Evolutionary conservation across 2,329 filamentous ascomycete species (phyloP), one percentile per base, ranked within the genome.

Genomic region (Pestalotiopsis sp.): DNA sequence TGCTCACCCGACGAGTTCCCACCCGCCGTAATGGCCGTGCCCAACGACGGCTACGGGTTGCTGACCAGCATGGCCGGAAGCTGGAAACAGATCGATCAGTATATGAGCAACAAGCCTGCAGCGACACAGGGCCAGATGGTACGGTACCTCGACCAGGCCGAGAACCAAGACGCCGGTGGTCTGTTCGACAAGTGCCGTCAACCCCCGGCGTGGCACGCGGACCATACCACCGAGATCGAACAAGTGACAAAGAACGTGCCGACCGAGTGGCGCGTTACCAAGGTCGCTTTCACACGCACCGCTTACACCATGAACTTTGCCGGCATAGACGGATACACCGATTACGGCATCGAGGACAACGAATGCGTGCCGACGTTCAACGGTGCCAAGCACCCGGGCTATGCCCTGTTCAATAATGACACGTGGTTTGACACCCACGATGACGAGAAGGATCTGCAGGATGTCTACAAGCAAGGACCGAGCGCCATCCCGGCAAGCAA

Each of bases 1-100:
- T 66, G 64, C 23, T 66, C 64, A 3, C 64, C 64, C 12, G 64
- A 66, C n/a, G 64, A 66, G 27, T 66, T n/a, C 45, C 64, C 64
- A 14, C 64, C 64, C 14, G 64, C 64, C 12, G 64, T 23, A 5
- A 57, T 66, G 6, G 14, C 12, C 31, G 45, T 17, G 23, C 9
- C 25, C 31, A 66, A 66, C 23, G 64, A 66, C 23, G 64, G 64
- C 17, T 66, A 58, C 45, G 25, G 13, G 6, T 14, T 13, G 20
- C 14, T 66, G 7, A 25, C 23, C 27, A 57, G 45, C 45, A 57
- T 57, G 45, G 41, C 41, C 5, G 25, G n/a, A 1, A 23, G 31
- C 31, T 36, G 31, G 31, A 36, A 36, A 36, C 31, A 36, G 6
- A 36, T 36, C 6, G 31, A 36, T 9, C 31, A 36, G 6, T 36